These are phyloP conservation scores for Metarhizium humberi DNA, from an alignment of 2,329 filamentous ascomycete species.

Conservation along the genomic window DNA sequence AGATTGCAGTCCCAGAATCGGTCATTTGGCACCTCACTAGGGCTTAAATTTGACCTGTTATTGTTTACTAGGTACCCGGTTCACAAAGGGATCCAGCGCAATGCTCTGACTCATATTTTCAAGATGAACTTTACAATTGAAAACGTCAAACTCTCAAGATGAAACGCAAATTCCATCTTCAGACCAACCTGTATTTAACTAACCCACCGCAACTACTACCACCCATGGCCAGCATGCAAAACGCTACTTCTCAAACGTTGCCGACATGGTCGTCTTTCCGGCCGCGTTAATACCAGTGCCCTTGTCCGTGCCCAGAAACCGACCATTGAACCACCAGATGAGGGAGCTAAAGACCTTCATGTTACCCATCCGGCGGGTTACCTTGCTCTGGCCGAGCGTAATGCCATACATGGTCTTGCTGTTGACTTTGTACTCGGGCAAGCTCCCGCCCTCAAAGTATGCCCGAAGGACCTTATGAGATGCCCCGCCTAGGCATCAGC, in stretches of 20 bases:
- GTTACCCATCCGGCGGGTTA: slow-evolving; percentile 26
- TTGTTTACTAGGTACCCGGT: too few relatives aligned
- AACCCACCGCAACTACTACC: too few relatives aligned
- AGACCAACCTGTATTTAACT: too few relatives aligned
- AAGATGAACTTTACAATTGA: too few relatives aligned
- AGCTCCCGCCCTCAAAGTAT: slow-evolving; percentile 20
- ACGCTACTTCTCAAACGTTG: slow-evolving; percentile 21
- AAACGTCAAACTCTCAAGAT: too few relatives aligned
- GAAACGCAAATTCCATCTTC: too few relatives aligned
- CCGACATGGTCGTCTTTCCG: slow-evolving; percentile 23
- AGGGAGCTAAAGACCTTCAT: slow-evolving; percentile 29
- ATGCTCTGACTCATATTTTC: too few relatives aligned
- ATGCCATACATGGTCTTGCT: slow-evolving; percentile 24
- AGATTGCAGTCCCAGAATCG: too few relatives aligned
- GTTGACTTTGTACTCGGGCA: slow-evolving; percentile 20
- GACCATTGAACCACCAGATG: slow-evolving; percentile 29
- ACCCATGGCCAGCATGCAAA: too few relatives aligned
- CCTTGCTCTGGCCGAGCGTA: slow-evolving; percentile 30
- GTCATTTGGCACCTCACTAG: too few relatives aligned
- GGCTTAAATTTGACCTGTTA: too few relatives aligned
- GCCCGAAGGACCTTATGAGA: slow-evolving; percentile 23
- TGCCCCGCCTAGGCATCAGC: slow-evolving; percentile 24
- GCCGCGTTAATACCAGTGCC: slow-evolving; percentile 17
- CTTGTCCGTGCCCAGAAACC: slow-evolving; percentile 26
- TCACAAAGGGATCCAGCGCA: too few relatives aligned